Percentiles rank a stretch among this genome's conserved stretches.
Evolutionary conservation across 805 yeast species (phyloP).

Genomic region (Candida stauntonica): DNA sequence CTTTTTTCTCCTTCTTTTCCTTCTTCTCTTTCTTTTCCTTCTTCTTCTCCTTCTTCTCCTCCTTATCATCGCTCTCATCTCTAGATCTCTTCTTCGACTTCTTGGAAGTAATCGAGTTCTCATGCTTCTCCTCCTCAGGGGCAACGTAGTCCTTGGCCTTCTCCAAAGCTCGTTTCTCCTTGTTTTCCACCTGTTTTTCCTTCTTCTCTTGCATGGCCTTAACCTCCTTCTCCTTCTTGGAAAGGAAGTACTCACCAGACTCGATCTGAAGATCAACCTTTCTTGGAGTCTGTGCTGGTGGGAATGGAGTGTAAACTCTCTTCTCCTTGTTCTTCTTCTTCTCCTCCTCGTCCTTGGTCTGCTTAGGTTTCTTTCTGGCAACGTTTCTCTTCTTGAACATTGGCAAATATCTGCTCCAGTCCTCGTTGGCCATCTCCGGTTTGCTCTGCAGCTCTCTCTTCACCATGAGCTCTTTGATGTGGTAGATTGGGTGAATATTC

Average conservation of each 20-base stretch:
- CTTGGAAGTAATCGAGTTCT: slow-evolving; percentile 36
- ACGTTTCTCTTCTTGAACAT: slow-evolving; percentile 95
- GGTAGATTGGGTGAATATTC: slow-evolving; percentile 95
- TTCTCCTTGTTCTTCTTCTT: slow-evolving; percentile 36
- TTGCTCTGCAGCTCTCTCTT: slow-evolving; percentile 91
- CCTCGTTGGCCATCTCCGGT: slow-evolving; percentile 93
- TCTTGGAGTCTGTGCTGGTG: slow-evolving; percentile 95
- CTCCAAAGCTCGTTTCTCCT: slow-evolving; percentile 60
- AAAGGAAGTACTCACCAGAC: slow-evolving; percentile 96
- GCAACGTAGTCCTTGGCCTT: slow-evolving; percentile 78
- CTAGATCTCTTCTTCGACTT: slow-evolving; percentile 27
- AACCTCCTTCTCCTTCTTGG: slow-evolving; percentile 73
- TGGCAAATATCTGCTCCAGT: slow-evolving; percentile 95
- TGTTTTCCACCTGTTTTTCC: slow-evolving; percentile 69
- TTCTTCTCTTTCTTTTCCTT: slow-evolving; percentile 28
- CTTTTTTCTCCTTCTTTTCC: slow-evolving; percentile 27
- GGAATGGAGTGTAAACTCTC: slow-evolving; percentile 96
- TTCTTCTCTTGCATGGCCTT: slow-evolving; percentile 72
- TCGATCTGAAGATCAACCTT: slow-evolving; percentile 96
- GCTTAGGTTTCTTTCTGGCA: slow-evolving; percentile 84
- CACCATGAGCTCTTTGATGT: slow-evolving; percentile 95
- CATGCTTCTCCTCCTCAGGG: slow-evolving; percentile 69
- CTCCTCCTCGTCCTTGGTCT: slow-evolving; percentile 46
- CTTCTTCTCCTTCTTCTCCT: slow-evolving; percentile 26
- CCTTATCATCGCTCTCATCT: slow-evolving; percentile 28